These are phyloP conservation scores for Capsella bursapastoris DNA, from an alignment of 345 rosid genomes.

Conservation along the genomic window DNA sequence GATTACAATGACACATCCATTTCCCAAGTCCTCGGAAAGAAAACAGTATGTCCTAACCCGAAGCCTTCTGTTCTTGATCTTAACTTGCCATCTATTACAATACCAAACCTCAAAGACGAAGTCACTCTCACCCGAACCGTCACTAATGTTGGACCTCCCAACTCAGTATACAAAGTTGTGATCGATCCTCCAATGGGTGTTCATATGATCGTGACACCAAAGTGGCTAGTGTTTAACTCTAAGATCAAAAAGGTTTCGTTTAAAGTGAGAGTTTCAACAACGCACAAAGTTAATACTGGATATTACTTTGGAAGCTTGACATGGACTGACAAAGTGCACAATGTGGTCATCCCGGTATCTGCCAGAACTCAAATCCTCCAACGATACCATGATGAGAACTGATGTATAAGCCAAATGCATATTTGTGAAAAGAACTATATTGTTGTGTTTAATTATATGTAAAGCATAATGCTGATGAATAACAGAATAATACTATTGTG, in stretches of 20 bases:
- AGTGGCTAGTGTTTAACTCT: constrained; percentile 33
- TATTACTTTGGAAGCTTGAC: constrained; percentile 55
- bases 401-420: neutral
- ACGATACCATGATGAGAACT: constrained; percentile 19
- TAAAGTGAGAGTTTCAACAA: constrained; percentile 31
- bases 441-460: neutral
- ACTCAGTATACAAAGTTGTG: constrained; percentile 40
- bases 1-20: constrained; percentile 56
- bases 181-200: constrained; percentile 46
- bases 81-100: constrained; percentile 57
- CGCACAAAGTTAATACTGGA: constrained; percentile 45
- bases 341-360: constrained; percentile 32
- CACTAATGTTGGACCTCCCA: constrained; percentile 51
- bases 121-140: constrained; percentile 44
- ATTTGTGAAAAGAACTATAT: too few relatives aligned
- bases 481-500: too few relatives aligned
- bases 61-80: constrained; percentile 41
- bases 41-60: constrained; percentile 37
- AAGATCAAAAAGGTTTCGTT: constrained; percentile 33
- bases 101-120: constrained; percentile 34
- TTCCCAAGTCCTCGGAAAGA: constrained; percentile 44
- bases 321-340: constrained; percentile 44
- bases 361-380: constrained; percentile 23
- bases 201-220: constrained; percentile 34
- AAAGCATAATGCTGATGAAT: neutral